A percentile compares a stretch with the other conserved stretches of the same genome.
phyloP scores from a whole-genome alignment of 106 monocot genomes.

The Apostasia shenzhenica region DNA sequence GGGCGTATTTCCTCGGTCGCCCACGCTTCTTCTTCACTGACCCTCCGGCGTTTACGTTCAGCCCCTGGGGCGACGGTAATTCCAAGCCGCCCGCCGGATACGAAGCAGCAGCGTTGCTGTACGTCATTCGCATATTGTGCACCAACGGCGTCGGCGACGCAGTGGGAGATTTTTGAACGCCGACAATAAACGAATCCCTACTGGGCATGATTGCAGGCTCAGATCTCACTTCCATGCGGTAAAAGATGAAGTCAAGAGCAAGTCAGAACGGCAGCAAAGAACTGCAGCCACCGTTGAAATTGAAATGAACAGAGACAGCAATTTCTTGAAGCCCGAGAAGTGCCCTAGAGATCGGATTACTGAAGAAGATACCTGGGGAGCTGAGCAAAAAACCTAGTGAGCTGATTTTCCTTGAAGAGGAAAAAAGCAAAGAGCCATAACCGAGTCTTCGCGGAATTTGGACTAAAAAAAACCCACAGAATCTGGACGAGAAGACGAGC shows the following conservation, averaged over 20 bases:
- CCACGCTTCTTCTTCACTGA: conserved; percentile 19
- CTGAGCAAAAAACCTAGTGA: neutral
- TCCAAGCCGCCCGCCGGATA: neutral
- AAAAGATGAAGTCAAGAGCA: neutral
- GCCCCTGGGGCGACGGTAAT: neutral
- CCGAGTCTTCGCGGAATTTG: neutral
- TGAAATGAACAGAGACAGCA: neutral
- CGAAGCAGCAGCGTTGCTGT: conserved; percentile 31
- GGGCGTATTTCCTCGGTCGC: conserved; percentile 15
- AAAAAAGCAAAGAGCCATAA: conserved; percentile 2
- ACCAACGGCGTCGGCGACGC: conserved; percentile 24
- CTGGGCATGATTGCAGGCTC: conserved; percentile 35
- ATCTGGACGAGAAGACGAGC: neutral
- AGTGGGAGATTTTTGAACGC: conserved; percentile 23
- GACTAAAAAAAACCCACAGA: neutral
- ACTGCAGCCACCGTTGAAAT: neutral
- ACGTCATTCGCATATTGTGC: conserved; percentile 55
- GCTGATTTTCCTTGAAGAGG: neutral
- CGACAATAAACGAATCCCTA: conserved; percentile 40
- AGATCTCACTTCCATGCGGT: conserved; percentile 53
- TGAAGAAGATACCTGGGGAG: neutral
- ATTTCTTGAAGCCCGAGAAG: neutral
- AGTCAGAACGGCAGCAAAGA: neutral
- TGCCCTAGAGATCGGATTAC: neutral
- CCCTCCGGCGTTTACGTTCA: neutral